Percentiles rank a stretch among this genome's conserved stretches.
Evolutionary conservation across 805 yeast genomes (phyloP).

Genomic region (Lipomyces lipofer): DNA sequence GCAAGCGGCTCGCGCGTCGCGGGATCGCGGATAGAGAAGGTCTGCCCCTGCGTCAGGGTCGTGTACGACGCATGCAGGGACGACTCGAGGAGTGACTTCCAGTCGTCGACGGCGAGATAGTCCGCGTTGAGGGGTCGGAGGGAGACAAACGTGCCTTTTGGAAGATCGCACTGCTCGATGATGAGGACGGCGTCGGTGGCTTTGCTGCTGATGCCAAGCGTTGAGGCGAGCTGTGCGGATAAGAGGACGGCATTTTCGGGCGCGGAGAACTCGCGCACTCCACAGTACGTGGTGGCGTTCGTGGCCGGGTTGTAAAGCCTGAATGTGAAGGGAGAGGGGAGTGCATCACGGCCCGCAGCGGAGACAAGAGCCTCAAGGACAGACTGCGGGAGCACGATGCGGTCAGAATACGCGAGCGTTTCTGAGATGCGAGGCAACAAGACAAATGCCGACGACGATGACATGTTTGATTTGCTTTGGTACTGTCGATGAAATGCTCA

Average conservation of each 20-base stretch:
- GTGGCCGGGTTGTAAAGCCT: constrained; percentile 34
- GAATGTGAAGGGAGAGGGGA: constrained; percentile 47
- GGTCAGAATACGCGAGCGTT: constrained; percentile 26
- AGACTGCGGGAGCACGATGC: constrained; percentile 31
- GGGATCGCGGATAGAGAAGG: constrained; percentile 40
- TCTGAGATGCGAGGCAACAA: not conserved
- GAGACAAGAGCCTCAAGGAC: constrained; percentile 29
- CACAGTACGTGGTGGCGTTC: constrained; percentile 41
- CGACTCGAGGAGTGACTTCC: constrained; percentile 57
- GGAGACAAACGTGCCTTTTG: constrained; percentile 50
- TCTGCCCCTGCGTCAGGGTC: constrained; percentile 47
- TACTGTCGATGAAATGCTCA: too few relatives aligned
- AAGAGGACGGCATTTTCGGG: constrained; percentile 42
- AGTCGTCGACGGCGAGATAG: constrained; percentile 37
- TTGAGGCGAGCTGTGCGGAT: constrained; percentile 42
- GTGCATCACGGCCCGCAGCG: constrained; percentile 14
- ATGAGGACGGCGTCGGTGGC: constrained; percentile 16
- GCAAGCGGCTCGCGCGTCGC: constrained; percentile 32
- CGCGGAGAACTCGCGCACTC: constrained; percentile 53
- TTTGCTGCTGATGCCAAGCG: constrained; percentile 34
- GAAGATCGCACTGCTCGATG: constrained; percentile 41
- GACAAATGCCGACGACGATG: not conserved
- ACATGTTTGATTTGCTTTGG: not conserved
- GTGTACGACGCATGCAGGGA: constrained; percentile 53
- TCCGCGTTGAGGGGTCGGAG: constrained; percentile 46